These are phyloP conservation scores for Sutorius eximius DNA, from an alignment of 1,284 basidiomycete species.

Conservation along the genomic window DNA sequence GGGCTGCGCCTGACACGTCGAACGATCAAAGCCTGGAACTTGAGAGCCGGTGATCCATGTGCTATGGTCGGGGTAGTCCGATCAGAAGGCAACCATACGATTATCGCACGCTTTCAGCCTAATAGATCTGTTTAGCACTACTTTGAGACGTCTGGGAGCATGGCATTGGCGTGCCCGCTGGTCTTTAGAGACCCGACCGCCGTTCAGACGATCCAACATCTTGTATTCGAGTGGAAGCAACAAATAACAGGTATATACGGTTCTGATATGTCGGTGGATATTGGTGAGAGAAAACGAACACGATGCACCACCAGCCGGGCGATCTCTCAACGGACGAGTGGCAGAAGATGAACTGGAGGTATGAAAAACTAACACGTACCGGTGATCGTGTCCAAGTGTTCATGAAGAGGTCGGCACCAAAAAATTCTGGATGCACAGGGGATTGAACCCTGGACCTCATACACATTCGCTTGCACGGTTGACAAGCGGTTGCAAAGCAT, in stretches of 20 bases:
- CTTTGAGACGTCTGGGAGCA: neutral
- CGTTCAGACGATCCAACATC: neutral
- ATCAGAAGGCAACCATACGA: neutral
- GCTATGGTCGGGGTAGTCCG: neutral
- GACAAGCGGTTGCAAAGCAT: conserved; percentile 32
- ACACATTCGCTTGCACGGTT: conserved; percentile 14
- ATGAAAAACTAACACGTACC: neutral
- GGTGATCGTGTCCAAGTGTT: no score
- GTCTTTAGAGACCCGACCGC: neutral
- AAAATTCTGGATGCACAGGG: conserved; percentile 30
- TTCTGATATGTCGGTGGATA: no score
- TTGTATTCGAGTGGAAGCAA: neutral
- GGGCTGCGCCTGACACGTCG: neutral
- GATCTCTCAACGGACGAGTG: no score
- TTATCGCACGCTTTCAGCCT: conserved; percentile 7
- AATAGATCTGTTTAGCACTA: conserved; percentile 13
- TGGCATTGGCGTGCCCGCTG: neutral
- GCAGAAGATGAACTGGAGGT: no score
- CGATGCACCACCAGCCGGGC: neutral
- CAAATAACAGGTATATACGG: no score
- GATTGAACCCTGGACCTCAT: conserved; percentile 36
- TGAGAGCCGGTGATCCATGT: conserved; percentile 10
- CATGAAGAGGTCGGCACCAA: neutral
- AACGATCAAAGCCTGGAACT: conserved; percentile 3
- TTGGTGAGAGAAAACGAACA: neutral